Percentiles rank a stretch among this genome's conserved stretches.
These are phyloP conservation scores for Thermochaetoides thermophila DNA, from an alignment of 495 filamentous ascomycete genomes.

Conservation along the genomic window DNA sequence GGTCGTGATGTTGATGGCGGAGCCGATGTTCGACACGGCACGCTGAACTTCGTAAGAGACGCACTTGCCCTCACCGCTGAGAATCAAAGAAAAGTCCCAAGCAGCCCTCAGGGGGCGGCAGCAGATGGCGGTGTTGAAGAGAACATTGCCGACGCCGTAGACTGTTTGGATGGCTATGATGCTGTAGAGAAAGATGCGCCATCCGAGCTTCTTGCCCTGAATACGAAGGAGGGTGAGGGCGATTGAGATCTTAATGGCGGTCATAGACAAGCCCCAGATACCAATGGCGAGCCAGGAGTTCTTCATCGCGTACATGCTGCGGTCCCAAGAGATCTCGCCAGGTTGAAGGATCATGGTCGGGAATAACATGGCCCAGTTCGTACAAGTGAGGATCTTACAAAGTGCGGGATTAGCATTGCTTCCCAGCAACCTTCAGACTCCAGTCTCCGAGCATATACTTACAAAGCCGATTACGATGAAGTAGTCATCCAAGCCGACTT, in stretches of 20 bases:
- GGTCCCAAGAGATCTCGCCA: constrained; percentile 4
- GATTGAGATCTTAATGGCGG: constrained; percentile 17
- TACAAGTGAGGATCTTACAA: constrained; percentile 9
- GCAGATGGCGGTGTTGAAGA: constrained; percentile 12
- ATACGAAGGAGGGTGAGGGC: constrained; percentile 16
- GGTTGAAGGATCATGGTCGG: constrained; percentile 7
- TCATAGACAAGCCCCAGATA: constrained; percentile 17
- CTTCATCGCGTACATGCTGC: constrained; percentile 3
- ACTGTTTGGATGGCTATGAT: constrained; percentile 35
- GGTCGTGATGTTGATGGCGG: constrained; percentile 14
- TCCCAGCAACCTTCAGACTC: too few relatives aligned
- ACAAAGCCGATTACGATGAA: constrained; percentile 13
- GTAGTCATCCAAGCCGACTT: constrained; percentile 15
- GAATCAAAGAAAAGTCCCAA: constrained; percentile 9
- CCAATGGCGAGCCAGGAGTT: constrained; percentile 13
- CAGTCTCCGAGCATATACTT: constrained; percentile 1
- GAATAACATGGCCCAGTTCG: constrained; percentile 12
- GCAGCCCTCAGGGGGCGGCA: constrained; percentile 12
- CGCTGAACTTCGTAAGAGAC: constrained; percentile 8
- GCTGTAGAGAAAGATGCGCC: constrained; percentile 38
- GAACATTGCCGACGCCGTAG: constrained; percentile 32
- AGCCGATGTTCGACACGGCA: constrained; percentile 10
- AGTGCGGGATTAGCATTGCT: neutral
- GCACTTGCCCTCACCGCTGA: constrained; percentile 2
- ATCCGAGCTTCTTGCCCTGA: constrained; percentile 19